Evolutionary conservation across 352 stramenopile genomes (phyloP).

Genomic region (Pythium scleroteichum): DNA sequence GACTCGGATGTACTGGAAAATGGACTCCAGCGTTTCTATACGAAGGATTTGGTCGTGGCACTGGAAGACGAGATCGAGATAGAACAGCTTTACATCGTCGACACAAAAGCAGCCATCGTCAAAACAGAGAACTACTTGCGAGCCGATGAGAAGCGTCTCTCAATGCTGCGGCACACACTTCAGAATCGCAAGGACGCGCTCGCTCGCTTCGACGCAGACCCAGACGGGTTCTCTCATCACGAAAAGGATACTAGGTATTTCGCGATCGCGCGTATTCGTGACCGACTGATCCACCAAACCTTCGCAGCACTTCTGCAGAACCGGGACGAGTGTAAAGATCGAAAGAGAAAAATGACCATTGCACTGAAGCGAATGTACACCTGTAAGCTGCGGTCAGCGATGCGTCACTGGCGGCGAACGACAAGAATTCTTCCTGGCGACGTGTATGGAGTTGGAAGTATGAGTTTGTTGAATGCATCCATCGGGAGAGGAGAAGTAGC

Average conservation of each 20-base stretch:
- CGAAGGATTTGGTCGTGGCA: constrained; percentile 66
- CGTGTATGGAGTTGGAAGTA: not conserved
- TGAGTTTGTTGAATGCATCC: constrained; percentile 43
- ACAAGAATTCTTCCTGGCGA: constrained; percentile 9
- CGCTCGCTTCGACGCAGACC: constrained; percentile 48
- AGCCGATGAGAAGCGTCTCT: constrained; percentile 47
- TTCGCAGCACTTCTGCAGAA: constrained; percentile 60
- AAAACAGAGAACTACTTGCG: constrained; percentile 73
- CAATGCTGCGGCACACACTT: constrained; percentile 35
- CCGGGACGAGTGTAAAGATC: constrained; percentile 31
- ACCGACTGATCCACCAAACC: constrained; percentile 42
- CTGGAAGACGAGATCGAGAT: constrained; percentile 85
- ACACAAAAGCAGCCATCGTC: constrained; percentile 73
- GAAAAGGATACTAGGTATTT: constrained; percentile 8
- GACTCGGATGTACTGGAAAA: constrained; percentile 78
- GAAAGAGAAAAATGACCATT: constrained; percentile 41
- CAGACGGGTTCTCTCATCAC: constrained; percentile 18
- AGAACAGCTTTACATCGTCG: constrained; percentile 82
- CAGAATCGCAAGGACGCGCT: constrained; percentile 46
- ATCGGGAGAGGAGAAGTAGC: constrained; percentile 52
- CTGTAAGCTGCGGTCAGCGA: constrained; percentile 29
- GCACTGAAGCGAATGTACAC: constrained; percentile 33
- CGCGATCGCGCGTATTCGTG: constrained; percentile 40
- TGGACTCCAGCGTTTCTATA: constrained; percentile 74
- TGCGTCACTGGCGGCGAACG: constrained; percentile 36